Evolutionary conservation across 805 yeast species (phyloP).

Genomic region (Candida ortonii): DNA sequence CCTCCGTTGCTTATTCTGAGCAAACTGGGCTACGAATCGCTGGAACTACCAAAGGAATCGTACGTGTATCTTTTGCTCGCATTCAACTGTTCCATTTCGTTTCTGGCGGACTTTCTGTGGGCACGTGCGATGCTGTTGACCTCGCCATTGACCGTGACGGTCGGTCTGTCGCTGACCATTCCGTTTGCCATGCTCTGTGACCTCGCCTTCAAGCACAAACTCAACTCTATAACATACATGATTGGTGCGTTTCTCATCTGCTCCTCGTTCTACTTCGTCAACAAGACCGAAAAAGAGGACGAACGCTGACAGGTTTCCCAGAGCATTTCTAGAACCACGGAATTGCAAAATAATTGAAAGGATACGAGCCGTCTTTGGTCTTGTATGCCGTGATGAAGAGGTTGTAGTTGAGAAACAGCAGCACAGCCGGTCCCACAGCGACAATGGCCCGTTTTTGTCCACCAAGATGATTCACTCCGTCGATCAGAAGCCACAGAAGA

Average conservation of each 20-base stretch:
- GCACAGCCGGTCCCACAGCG: conserved; percentile 27
- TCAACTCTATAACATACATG: conserved; percentile 59
- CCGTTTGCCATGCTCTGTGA: conserved; percentile 96
- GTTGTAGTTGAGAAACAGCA: conserved; percentile 38
- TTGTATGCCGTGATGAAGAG: conserved; percentile 42
- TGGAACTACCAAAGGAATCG: conserved; percentile 62
- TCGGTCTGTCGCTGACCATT: conserved; percentile 88
- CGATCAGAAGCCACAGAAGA: conserved; percentile 39
- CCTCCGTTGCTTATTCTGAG: conserved; percentile 72
- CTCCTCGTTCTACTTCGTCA: conserved; percentile 78
- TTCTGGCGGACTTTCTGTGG: conserved; percentile 92
- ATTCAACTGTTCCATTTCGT: conserved; percentile 72
- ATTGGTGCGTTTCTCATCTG: conserved; percentile 81
- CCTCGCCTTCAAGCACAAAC: conserved; percentile 63
- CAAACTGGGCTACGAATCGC: conserved; percentile 59
- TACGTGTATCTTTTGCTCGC: conserved; percentile 52
- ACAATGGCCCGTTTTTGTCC: conserved; percentile 8
- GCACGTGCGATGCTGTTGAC: conserved; percentile 92
- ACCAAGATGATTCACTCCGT: conserved; percentile 9
- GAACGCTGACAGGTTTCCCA: conserved; percentile 5
- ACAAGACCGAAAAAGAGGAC: conserved; percentile 72
- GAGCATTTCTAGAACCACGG: conserved; percentile 11
- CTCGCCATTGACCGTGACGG: conserved; percentile 92
- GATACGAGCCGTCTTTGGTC: conserved; percentile 48
- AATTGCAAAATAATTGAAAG: conserved; percentile 35